Evolutionary conservation across 192 early-diverging fungal species (phyloP).

Genomic region (Umbelopsis vinacea): DNA sequence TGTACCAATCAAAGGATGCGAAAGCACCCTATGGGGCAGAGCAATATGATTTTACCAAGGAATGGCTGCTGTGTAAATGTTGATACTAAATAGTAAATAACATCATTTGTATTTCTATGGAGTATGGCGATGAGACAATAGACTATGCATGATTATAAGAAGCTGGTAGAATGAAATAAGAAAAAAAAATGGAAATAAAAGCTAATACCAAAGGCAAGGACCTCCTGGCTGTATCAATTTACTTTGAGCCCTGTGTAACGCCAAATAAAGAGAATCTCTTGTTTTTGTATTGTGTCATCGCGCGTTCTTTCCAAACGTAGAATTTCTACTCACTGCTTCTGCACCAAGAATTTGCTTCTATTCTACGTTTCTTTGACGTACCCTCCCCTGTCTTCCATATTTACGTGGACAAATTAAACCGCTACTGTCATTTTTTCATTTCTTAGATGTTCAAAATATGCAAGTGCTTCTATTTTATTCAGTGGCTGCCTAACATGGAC

Average conservation of each 20-base stretch:
- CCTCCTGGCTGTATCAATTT: background rate
- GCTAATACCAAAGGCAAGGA: background rate
- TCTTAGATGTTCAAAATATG: too few relatives aligned
- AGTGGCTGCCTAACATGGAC: constrained; percentile 21
- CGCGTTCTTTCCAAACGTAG: background rate
- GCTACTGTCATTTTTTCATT: too few relatives aligned
- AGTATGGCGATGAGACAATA: too few relatives aligned
- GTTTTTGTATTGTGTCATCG: background rate
- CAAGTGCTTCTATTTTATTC: too few relatives aligned
- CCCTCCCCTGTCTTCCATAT: too few relatives aligned
- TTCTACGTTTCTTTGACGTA: too few relatives aligned
- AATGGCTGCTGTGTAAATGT: background rate
- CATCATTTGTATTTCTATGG: too few relatives aligned
- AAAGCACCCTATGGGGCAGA: background rate
- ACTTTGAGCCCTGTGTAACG: background rate
- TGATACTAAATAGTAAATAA: too few relatives aligned
- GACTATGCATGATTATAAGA: background rate
- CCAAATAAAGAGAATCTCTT: background rate
- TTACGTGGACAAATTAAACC: too few relatives aligned
- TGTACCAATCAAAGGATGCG: constrained; percentile 9
- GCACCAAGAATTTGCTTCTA: background rate
- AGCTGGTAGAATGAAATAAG: background rate
- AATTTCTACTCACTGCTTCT: background rate
- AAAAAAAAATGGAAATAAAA: background rate
- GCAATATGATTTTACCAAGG: background rate